Evolutionary conservation across 2,329 filamentous ascomycete species (phyloP), one percentile per base, ranked within the genome.

Genomic region (Sarocladium strictum): DNA sequence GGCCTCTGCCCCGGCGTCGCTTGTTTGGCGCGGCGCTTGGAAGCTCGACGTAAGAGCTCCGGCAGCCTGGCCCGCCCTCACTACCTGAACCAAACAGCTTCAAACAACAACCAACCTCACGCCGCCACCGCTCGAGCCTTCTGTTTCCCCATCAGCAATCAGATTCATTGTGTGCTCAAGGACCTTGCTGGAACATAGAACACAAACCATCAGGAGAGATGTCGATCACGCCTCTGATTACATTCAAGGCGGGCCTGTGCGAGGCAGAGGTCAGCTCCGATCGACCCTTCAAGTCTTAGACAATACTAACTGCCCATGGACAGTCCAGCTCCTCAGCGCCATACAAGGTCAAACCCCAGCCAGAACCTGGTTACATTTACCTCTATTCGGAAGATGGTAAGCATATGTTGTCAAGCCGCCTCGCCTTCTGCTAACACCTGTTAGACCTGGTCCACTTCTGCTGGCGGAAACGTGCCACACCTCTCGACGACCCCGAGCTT

Each of bases 241-340:
- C 91, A 15, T 97, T 97, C 81, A 97, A 96, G 80, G 93, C 93
- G 60, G 93, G 93, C 71, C 83, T 83, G 70, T 97, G 93, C 74
- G 85, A 94, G 53, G 70, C 93, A 58, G 86, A 92, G 69, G 91
- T 96, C 75, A 67, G 87, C 24, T 49, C 27, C 51, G n/a, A 17
- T 11, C 14, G 6, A 15, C 19, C 10, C n/a, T 53, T 33, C 3
- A 17, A 19, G 14, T 19, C 10, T 49, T 49, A 45, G 55, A 59
- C 35, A 62, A 49, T 56, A 49, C 58, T 63, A 53, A 67, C 56
- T n/a, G n/a, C n/a, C 12, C 47, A 19, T 23, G 19, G 17, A 24
- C 70, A 72, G 70, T 62, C 64, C 56, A 79, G 77, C 54, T 24
- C 32, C 6, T 75, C 74, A 61, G 80, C 78, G 64, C 85, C 86